Base-by-base conservation (phyloP, 1,284 basidiomycete species). In the Amylostereum areolatum region DNA sequence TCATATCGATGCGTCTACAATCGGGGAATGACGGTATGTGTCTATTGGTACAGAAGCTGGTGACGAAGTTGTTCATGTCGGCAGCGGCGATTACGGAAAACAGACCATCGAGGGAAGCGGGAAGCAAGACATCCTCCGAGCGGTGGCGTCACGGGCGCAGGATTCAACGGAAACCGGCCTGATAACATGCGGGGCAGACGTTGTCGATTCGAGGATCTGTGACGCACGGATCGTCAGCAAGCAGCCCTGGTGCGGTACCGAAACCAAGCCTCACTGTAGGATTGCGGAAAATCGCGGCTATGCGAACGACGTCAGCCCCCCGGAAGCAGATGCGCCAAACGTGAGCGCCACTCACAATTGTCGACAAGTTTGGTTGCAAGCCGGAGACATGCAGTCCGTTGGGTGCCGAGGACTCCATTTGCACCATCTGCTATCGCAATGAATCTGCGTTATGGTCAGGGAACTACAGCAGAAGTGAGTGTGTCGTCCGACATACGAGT, bases 201-300 rank as follows among this genome's bases (percentile, higher is more conserved):
- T 64, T 55, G 52, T 77, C 67, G 54, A 76, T 71, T 30, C 47
- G 50, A 24, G 54, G 55, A 50, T 56, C 55, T 56, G 35, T 42
- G 25, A 33, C 29, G 29, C 49, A 33, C 34, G 27, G 12, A 18
- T 18, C 18, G 18, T 18, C 18, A 18, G 18, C 18, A 18, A 18
- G 18, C 18, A 18, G 18, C 18, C 18, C 18, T 18, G 18, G 18
- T 18, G 18, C 18, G 18, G 18, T 18, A 18, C 18, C 18, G 18
- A 18, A 18, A 18, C 18, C 18, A 18, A 18, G 18, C 18, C 76
- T 63, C 53, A 81, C 78, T 68, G 56, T 75, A 79, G 57, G 78
- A 77, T 60, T 86, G 69, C 42, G 85, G 86, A 63, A 81, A 88
- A 61, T 81, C 79, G 51, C 79, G 83, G 61, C 85, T 88, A 55